These are phyloP conservation scores for Lophiotrema nucula DNA, from an alignment of 495 filamentous ascomycete genomes.

Conservation along the genomic window DNA sequence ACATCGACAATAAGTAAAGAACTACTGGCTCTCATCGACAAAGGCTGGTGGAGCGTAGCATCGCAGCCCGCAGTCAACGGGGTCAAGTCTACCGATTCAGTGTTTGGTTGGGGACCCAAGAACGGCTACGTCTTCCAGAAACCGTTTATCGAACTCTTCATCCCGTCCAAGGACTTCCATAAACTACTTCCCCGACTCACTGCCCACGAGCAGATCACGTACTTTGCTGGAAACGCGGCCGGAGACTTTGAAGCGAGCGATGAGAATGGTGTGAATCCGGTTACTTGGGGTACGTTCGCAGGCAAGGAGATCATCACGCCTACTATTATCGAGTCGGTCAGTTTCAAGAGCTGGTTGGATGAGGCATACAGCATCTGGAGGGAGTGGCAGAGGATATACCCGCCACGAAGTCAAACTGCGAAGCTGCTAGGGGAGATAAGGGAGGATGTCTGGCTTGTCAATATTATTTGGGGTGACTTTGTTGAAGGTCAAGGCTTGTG, in stretches of 20 bases:
- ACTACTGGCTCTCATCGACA: slow-evolving; percentile 71
- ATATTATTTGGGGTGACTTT: slow-evolving; percentile 85
- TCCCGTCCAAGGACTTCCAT: slow-evolving; percentile 68
- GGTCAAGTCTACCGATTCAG: slow-evolving; percentile 66
- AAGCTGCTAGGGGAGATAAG: slow-evolving; percentile 65
- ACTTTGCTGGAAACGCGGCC: slow-evolving; percentile 74
- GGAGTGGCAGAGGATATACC: slow-evolving; percentile 88
- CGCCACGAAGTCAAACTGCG: slow-evolving; percentile 61
- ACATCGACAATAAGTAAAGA: slow-evolving; percentile 72
- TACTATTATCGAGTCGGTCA: slow-evolving; percentile 95
- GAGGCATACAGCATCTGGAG: slow-evolving; percentile 94
- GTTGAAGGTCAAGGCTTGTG: slow-evolving; percentile 65
- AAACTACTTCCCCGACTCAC: slow-evolving; percentile 61
- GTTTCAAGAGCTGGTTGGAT: slow-evolving; percentile 91
- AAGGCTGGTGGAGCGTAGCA: slow-evolving; percentile 94
- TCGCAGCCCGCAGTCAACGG: slow-evolving; percentile 96
- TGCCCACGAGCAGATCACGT: slow-evolving; percentile 64
- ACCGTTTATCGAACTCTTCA: slow-evolving; percentile 94
- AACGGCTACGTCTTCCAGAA: slow-evolving; percentile 98
- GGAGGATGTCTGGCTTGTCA: slow-evolving; percentile 79
- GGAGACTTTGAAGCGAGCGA: slow-evolving; percentile 72
- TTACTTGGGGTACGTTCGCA: slow-evolving; percentile 95
- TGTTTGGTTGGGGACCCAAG: slow-evolving; percentile 91
- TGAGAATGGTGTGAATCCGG: slow-evolving; percentile 75
- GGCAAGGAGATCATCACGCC: slow-evolving; percentile 97